Conservation (phyloP, 2,329 filamentous ascomycete species). For the Aspergillus persii region DNA sequence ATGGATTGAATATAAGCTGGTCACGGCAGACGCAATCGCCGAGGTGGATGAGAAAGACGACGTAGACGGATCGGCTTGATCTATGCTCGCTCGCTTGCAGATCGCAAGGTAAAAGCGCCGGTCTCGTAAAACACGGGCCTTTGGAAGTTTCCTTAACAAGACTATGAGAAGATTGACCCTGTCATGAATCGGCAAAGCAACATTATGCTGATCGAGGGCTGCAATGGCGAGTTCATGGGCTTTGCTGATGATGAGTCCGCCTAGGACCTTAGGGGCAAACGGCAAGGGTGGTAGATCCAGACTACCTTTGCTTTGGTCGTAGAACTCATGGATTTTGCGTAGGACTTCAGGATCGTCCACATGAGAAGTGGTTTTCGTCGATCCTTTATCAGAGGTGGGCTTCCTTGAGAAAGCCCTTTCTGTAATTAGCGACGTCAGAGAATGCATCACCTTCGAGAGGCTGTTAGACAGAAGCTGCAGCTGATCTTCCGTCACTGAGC, state of each 20-base stretch:
- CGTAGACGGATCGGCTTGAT: slow-evolving; percentile 24
- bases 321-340: slow-evolving; percentile 63
- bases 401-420: slow-evolving; percentile 51
- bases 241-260: slow-evolving; percentile 64
- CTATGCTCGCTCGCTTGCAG: slow-evolving; percentile 22
- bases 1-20: slow-evolving; percentile 38
- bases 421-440: slow-evolving; percentile 45
- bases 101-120: slow-evolving; percentile 37
- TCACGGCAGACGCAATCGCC: slow-evolving; percentile 50
- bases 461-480: slow-evolving; percentile 22
- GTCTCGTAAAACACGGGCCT: slow-evolving; percentile 34
- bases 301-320: slow-evolving; percentile 68
- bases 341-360: slow-evolving; percentile 48
- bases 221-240: slow-evolving; percentile 43
- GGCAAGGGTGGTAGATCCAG: slow-evolving; percentile 62
- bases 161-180: slow-evolving; percentile 61
- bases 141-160: slow-evolving; percentile 40
- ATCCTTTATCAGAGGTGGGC: slow-evolving; percentile 23
- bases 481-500: slow-evolving; percentile 14
- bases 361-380: slow-evolving; percentile 13
- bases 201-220: slow-evolving; percentile 26
- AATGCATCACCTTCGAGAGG: slow-evolving; percentile 30
- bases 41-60: slow-evolving; percentile 36
- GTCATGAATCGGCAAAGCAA: slow-evolving; percentile 50
- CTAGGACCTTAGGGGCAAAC: slow-evolving; percentile 55